These are phyloP conservation scores for Omphalotus guepiniiformis DNA, from an alignment of 768 basidiomycete genomes.

Conservation along the genomic window DNA sequence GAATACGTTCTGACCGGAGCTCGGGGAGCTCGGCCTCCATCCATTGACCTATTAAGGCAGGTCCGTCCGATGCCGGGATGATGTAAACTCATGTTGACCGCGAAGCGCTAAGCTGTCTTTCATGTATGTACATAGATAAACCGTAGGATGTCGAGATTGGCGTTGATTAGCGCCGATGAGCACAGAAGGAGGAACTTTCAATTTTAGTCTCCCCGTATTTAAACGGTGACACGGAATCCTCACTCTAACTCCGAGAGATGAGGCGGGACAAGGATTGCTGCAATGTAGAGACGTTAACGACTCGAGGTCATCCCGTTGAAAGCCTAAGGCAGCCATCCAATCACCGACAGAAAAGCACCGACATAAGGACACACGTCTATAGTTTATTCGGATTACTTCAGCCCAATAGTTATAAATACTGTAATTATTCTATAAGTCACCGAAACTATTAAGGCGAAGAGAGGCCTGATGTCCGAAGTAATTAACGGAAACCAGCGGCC, in stretches of 20 bases:
- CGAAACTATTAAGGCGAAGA: not conserved
- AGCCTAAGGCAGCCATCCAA: not conserved
- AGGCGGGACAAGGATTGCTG: too few relatives aligned
- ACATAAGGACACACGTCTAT: not conserved
- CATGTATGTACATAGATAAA: not conserved
- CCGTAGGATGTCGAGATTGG: not conserved
- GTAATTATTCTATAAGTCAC: not conserved
- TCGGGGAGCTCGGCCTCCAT: constrained; percentile 21
- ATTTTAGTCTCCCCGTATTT: too few relatives aligned
- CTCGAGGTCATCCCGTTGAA: not conserved
- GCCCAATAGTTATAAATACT: not conserved
- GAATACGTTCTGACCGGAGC: constrained; percentile 14
- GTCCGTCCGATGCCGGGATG: not conserved
- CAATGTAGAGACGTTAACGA: not conserved
- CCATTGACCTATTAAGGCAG: constrained; percentile 14
- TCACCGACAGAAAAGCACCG: not conserved
- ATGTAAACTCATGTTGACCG: not conserved
- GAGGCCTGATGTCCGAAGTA: not conserved
- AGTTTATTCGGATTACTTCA: not conserved
- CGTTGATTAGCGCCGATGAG: too few relatives aligned
- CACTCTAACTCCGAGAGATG: too few relatives aligned
- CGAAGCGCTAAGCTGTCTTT: not conserved
- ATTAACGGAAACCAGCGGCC: constrained; percentile 5
- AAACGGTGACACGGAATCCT: too few relatives aligned
- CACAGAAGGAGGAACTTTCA: too few relatives aligned